These are phyloP conservation scores for Yamadazyma dendronema DNA, from an alignment of 1,139 yeast species.

Conservation along the genomic window DNA sequence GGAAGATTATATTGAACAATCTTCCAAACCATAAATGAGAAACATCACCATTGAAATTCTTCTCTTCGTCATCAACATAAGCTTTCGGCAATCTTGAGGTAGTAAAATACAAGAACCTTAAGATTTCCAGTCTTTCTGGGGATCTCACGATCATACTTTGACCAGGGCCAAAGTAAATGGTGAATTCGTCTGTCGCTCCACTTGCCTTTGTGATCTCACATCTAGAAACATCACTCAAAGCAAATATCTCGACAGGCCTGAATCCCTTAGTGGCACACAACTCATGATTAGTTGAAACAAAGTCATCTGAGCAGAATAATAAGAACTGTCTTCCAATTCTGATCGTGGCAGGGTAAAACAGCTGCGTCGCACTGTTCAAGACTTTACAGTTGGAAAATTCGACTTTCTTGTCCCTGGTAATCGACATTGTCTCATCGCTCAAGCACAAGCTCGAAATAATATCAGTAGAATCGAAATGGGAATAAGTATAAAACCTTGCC, in stretches of 20 bases:
- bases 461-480: slow-evolving; percentile 50
- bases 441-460: slow-evolving; percentile 52
- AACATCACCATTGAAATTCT: slow-evolving; percentile 19
- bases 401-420: slow-evolving; percentile 56
- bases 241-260: slow-evolving; percentile 51
- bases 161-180: slow-evolving; percentile 50
- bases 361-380: slow-evolving; percentile 34
- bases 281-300: slow-evolving; percentile 22
- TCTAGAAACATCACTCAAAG: slow-evolving; percentile 49
- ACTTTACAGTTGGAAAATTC: slow-evolving; percentile 57
- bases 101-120: slow-evolving; percentile 67
- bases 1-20: slow-evolving; percentile 61
- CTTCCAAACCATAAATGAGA: slow-evolving; percentile 53
- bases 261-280: slow-evolving; percentile 30
- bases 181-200: slow-evolving; percentile 48
- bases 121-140: slow-evolving; percentile 62
- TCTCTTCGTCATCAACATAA: slow-evolving; percentile 19
- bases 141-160: slow-evolving; percentile 53
- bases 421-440: slow-evolving; percentile 34
- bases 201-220: slow-evolving; percentile 53
- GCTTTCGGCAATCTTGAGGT: slow-evolving; percentile 49
- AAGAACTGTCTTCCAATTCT: slow-evolving; percentile 71
- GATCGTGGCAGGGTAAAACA: slow-evolving; percentile 51
- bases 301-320: slow-evolving; percentile 49
- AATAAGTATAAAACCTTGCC: slow-evolving; percentile 31